phyloP scores from a whole-genome alignment of 2,329 filamentous ascomycete genomes.

The Pseudogymnoascus sp. region DNA sequence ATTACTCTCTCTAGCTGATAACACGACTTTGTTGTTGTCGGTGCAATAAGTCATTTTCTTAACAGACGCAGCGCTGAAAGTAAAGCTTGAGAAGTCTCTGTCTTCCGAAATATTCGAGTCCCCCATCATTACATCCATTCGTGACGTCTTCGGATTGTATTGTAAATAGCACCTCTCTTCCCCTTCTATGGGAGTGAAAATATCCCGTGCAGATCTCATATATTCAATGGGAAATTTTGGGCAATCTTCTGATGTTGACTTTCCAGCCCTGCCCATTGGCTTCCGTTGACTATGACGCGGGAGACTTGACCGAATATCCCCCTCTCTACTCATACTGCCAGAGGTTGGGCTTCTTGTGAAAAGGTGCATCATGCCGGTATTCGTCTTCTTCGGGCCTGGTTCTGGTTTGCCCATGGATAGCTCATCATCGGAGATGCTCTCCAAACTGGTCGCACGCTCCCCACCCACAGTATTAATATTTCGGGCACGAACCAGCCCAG shows the following conservation, averaged over 20 bases:
- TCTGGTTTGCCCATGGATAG: neutral
- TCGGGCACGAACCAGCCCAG: neutral
- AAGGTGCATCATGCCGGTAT: neutral
- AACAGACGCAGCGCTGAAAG: neutral
- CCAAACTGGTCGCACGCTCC: neutral
- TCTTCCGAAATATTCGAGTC: neutral
- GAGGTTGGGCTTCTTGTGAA: neutral
- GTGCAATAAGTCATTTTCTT: neutral
- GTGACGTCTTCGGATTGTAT: neutral
- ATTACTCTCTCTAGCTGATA: neutral
- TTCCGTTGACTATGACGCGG: neutral
- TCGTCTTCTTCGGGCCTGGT: neutral
- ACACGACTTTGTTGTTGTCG: neutral
- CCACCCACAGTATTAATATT: neutral
- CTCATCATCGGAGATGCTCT: neutral
- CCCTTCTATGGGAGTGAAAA: neutral
- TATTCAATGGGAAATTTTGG: neutral
- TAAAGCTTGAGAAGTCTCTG: neutral
- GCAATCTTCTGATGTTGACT: neutral
- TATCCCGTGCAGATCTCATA: neutral
- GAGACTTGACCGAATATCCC: conserved; percentile 3
- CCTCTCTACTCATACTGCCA: neutral
- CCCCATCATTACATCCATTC: neutral
- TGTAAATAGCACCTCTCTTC: neutral
- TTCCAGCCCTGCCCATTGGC: neutral